Evolutionary conservation across 306 rosid species (phyloP).

Genomic region (Cicer cuneatum): DNA sequence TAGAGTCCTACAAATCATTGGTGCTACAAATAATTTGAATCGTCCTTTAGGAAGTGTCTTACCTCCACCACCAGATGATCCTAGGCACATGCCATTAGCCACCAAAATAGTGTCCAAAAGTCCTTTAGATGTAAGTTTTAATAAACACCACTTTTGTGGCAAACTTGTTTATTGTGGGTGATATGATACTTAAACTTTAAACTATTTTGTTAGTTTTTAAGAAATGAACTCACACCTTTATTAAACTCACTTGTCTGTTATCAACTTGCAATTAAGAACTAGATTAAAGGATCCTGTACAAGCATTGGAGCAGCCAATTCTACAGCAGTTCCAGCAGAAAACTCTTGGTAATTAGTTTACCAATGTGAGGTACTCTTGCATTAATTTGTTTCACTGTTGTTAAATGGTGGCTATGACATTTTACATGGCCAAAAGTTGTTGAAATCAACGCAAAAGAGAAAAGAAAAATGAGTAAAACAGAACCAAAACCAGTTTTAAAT

Average conservation of each 20-base stretch:
- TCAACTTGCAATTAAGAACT: conserved; percentile 47
- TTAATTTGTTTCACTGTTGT: conserved; percentile 8
- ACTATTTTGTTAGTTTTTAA: conserved; percentile 18
- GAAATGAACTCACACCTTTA: conserved; percentile 22
- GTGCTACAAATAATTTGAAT: conserved; percentile 62
- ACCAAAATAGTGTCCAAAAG: conserved; percentile 45
- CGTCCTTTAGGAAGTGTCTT: conserved; percentile 57
- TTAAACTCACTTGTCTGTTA: conserved; percentile 23
- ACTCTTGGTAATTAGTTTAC: conserved; percentile 53
- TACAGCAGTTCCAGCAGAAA: conserved; percentile 36
- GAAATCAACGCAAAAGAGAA: background rate
- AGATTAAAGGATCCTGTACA: conserved; percentile 46
- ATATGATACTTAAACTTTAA: conserved; percentile 16
- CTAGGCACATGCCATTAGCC: conserved; percentile 44
- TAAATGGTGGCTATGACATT: background rate
- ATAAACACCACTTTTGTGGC: conserved; percentile 8
- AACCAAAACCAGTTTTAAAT: background rate
- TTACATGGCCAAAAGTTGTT: background rate
- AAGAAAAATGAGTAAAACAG: background rate
- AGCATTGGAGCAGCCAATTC: conserved; percentile 35
- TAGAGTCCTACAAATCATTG: conserved; percentile 60
- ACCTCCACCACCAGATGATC: conserved; percentile 57
- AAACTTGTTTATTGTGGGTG: conserved; percentile 28
- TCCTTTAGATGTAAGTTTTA: conserved; percentile 52
- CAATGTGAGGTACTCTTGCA: background rate